Evolutionary conservation across 495 filamentous ascomycete genomes (phyloP).

Genomic region (Astrothelium macrocarpum): DNA sequence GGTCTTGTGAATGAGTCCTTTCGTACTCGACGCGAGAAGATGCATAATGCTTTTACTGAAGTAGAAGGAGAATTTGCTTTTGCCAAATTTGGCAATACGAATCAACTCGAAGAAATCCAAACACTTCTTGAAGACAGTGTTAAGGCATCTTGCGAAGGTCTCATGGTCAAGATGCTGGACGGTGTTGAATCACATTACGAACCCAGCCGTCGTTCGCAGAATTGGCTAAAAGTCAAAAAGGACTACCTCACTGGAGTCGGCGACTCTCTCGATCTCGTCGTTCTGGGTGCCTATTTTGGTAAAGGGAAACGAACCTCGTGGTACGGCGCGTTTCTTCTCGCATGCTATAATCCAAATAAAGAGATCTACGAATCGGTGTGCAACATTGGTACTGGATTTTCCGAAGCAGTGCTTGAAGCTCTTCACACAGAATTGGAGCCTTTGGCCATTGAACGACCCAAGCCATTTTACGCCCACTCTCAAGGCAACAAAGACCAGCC

Average conservation of each 20-base stretch:
- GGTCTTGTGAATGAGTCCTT: slow-evolving; percentile 78
- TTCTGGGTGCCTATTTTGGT: slow-evolving; percentile 88
- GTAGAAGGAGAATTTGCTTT: slow-evolving; percentile 88
- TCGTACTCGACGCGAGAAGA: slow-evolving; percentile 68
- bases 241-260: slow-evolving; percentile 90
- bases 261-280: slow-evolving; percentile 93
- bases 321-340: slow-evolving; percentile 90
- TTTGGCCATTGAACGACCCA: slow-evolving; percentile 74
- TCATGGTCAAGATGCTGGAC: slow-evolving; percentile 99
- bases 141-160: slow-evolving; percentile 87
- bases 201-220: slow-evolving; percentile 86
- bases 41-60: slow-evolving; percentile 62
- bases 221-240: slow-evolving; percentile 99
- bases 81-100: slow-evolving; percentile 78
- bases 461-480: slow-evolving; percentile 88
- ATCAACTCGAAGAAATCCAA: slow-evolving; percentile 86
- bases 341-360: slow-evolving; percentile 71
- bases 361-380: slow-evolving; percentile 90
- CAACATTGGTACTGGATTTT: slow-evolving; percentile 97
- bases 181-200: slow-evolving; percentile 86
- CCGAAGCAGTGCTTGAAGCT: slow-evolving; percentile 73
- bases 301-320: slow-evolving; percentile 90
- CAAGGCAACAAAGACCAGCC: slow-evolving; percentile 80
- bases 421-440: slow-evolving; percentile 61
- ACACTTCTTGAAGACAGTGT: slow-evolving; percentile 82